These are phyloP conservation scores for Phyllosticta paracitricarpa DNA, from an alignment of 2,329 filamentous ascomycete species.

Conservation along the genomic window DNA sequence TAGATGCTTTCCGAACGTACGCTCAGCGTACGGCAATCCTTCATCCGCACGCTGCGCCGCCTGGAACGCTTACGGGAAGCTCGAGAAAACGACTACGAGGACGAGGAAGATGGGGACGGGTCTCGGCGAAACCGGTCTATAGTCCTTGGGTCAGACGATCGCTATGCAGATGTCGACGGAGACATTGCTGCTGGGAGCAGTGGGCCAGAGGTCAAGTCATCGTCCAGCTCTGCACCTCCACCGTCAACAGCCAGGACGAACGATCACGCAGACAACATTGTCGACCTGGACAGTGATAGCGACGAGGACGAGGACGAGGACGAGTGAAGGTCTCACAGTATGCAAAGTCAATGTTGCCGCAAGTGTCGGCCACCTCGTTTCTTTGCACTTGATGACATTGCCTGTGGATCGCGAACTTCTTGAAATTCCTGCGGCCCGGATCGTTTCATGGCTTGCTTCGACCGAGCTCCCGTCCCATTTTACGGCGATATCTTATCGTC, in stretches of 20 bases:
- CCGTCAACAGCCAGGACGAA: background rate
- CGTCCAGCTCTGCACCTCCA: background rate
- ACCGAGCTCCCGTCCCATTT: background rate
- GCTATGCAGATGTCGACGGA: background rate
- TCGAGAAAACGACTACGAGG: constrained; percentile 16
- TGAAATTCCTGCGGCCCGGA: background rate
- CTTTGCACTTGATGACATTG: background rate
- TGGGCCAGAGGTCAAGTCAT: constrained; percentile 4
- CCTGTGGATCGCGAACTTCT: background rate
- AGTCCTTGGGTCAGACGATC: background rate
- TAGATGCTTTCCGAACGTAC: constrained; percentile 24
- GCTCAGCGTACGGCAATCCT: constrained; percentile 21
- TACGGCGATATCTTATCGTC: background rate
- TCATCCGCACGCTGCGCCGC: constrained; percentile 28
- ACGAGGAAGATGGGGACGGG: constrained; percentile 21
- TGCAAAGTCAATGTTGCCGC: background rate
- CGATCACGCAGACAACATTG: background rate
- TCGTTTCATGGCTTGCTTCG: background rate
- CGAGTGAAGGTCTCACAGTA: background rate
- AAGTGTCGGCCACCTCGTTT: background rate
- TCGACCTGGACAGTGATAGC: constrained; percentile 3
- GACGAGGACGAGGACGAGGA: background rate
- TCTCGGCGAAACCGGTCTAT: background rate
- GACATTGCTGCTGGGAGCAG: background rate
- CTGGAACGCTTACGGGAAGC: constrained; percentile 22